Base-by-base conservation (phyloP, 495 filamentous ascomycete genomes). In the Cryomyces minteri region DNA sequence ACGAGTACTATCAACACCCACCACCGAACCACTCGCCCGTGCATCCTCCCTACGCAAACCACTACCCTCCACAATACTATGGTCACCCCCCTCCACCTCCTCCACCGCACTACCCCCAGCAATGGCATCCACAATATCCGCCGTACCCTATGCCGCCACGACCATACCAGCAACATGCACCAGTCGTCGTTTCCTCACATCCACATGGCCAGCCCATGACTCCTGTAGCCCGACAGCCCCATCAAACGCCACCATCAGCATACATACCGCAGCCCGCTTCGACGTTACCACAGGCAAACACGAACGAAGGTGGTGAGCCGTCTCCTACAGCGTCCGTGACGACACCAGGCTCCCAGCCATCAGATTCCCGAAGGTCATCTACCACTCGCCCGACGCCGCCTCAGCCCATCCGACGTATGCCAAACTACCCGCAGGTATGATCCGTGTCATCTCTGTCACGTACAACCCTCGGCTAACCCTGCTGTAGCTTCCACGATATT, bases 401-500 rank as follows among this genome's bases (percentile, higher is more conserved):
- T 25, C 18, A 25, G 18, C 18, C 18, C 18, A 25, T 25, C 18
- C 18, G 18, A 25, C 18, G 18, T 25, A 25, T 25, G 18, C 18
- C 18, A 25, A 25, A 25, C 2, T 25, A 25, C 18, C 18, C 18
- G 18, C 18, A 25, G 18, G 18, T 25, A 25, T 25, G 18, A 25
- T 25, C 18, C 76, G 77, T 14, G 79, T 84, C 69, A 70, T 78
- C 70, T 5, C 46, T 43, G 14, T 6, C n/a, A 5, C 34, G 38
- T 12, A 30, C 43, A 9, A 32, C 2, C 2, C 28, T 25, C 6
- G 9, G 25, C 32, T 52, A 7, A 32, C 14, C 31, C 28, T 18
- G 40, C 5, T 18, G 11, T 52, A 84, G 76, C 64, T 94, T 4
- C 87, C 87, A 8, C 93, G 86, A 86, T 66, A 79, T n/a, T 93